A percentile compares a stretch with the other conserved stretches of the same genome.
Evolutionary conservation across 73 alveolate genomes (phyloP).

Genomic region (Effrenium voratum): DNA sequence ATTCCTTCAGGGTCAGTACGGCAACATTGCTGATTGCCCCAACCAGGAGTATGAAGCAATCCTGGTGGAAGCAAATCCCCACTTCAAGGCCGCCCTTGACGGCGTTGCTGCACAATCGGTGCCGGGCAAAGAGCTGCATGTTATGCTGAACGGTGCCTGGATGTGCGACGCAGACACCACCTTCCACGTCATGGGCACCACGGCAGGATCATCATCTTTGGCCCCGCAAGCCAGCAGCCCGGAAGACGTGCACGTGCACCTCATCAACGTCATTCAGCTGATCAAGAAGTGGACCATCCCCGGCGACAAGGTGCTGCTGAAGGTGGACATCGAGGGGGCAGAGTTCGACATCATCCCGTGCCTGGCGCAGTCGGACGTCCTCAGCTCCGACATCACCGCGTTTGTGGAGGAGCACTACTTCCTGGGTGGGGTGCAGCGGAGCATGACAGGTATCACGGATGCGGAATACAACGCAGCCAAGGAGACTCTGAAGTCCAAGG

Average conservation of each 20-base stretch:
- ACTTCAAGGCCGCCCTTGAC: background rate
- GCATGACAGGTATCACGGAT: background rate
- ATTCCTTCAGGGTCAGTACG: background rate
- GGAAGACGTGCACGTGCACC: background rate
- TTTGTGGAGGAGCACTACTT: conserved; percentile 23
- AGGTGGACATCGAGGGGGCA: conserved; percentile 39
- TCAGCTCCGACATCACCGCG: background rate
- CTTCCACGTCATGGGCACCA: conserved; percentile 22
- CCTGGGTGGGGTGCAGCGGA: conserved; percentile 2
- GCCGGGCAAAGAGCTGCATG: background rate
- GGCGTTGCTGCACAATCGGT: background rate
- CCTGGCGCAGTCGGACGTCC: conserved; percentile 10
- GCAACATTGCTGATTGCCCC: background rate
- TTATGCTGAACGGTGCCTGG: conserved; percentile 28
- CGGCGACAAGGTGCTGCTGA: conserved; percentile 27
- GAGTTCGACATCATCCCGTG: conserved; percentile 18
- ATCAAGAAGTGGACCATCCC: conserved; percentile 23
- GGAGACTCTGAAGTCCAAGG: background rate
- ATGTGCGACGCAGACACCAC: conserved; percentile 35
- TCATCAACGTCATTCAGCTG: background rate
- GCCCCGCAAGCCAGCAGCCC: conserved; percentile 14
- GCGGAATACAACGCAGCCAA: background rate
- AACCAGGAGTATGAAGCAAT: conserved; percentile 11
- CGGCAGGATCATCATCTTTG: background rate
- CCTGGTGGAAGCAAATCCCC: conserved; percentile 13